These are phyloP conservation scores for Chlorella variabilis DNA, from an alignment of 163 green algal genomes.

Conservation along the genomic window DNA sequence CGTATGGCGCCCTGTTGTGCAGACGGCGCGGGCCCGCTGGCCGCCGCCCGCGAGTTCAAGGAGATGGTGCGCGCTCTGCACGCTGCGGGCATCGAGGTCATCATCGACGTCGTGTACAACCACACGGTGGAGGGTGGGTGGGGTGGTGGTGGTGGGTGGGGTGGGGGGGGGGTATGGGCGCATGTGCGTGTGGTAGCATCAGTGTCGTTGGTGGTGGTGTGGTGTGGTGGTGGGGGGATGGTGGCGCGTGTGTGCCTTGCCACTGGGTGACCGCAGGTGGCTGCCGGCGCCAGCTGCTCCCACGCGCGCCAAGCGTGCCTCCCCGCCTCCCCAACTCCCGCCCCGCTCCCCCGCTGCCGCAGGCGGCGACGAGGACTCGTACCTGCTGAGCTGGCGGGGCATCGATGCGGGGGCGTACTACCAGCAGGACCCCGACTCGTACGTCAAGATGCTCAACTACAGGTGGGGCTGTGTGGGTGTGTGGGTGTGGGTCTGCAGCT, in stretches of 20 bases:
- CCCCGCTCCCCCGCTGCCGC: no score
- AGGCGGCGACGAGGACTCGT: constrained; percentile 80
- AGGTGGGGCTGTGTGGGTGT: constrained; percentile 28
- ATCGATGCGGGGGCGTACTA: constrained; percentile 93
- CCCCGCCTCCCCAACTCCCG: no score
- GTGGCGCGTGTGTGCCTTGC: no score
- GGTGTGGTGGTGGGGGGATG: no score
- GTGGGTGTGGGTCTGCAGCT: not conserved
- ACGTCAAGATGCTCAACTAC: constrained; percentile 91
- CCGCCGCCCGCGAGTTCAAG: constrained; percentile 93
- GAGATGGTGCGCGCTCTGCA: constrained; percentile 90
- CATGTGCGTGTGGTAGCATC: no score
- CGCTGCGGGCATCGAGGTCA: constrained; percentile 87
- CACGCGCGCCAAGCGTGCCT: no score
- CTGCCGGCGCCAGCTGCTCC: no score
- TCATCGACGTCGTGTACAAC: constrained; percentile 99
- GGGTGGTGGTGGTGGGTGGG: not conserved
- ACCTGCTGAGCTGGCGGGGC: constrained; percentile 83
- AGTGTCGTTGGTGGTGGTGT: no score
- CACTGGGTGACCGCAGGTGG: no score
- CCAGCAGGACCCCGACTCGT: constrained; percentile 76
- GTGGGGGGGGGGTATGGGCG: not conserved
- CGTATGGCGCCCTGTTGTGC: not conserved
- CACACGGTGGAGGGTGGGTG: constrained; percentile 93
- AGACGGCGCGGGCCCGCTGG: constrained; percentile 65